These are phyloP conservation scores for Globisporangium recalcitrans DNA, from an alignment of 352 stramenopile species.

Conservation along the genomic window DNA sequence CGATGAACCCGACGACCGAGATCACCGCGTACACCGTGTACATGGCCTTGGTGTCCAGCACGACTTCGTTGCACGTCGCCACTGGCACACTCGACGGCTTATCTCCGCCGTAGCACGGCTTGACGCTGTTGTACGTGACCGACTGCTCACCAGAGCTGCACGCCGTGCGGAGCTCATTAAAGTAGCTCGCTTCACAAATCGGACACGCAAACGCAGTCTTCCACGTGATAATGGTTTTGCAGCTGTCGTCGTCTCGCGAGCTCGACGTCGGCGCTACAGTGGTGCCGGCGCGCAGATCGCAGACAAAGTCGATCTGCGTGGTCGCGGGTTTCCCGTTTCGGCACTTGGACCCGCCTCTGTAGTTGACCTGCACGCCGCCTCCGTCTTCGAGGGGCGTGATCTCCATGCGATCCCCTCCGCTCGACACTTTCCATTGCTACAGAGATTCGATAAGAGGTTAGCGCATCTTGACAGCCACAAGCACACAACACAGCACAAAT, in stretches of 20 bases:
- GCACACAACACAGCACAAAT: neutral
- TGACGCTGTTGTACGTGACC: slow-evolving; percentile 48
- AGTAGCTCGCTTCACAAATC: slow-evolving; percentile 56
- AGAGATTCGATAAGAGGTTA: slow-evolving; percentile 7
- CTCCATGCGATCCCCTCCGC: slow-evolving; percentile 55
- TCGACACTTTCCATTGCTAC: slow-evolving; percentile 69
- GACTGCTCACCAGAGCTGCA: slow-evolving; percentile 56
- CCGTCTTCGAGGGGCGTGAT: slow-evolving; percentile 51
- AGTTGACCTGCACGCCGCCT: slow-evolving; percentile 50
- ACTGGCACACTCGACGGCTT: slow-evolving; percentile 39
- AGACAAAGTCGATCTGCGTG: slow-evolving; percentile 64
- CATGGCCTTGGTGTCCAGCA: slow-evolving; percentile 63
- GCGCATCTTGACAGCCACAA: slow-evolving; percentile 2
- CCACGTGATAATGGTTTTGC: slow-evolving; percentile 58
- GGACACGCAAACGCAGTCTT: slow-evolving; percentile 66
- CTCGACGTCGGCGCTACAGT: slow-evolving; percentile 28
- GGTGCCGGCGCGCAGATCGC: slow-evolving; percentile 61
- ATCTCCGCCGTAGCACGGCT: slow-evolving; percentile 54
- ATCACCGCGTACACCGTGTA: slow-evolving; percentile 71
- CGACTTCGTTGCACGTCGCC: slow-evolving; percentile 60
- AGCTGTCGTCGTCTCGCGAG: slow-evolving; percentile 40
- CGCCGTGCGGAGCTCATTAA: slow-evolving; percentile 53
- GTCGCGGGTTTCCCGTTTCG: slow-evolving; percentile 39
- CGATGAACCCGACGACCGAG: slow-evolving; percentile 53
- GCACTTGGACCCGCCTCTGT: slow-evolving; percentile 48